These are phyloP conservation scores for Ustilago curta DNA, from an alignment of 1,284 basidiomycete species.

Conservation along the genomic window DNA sequence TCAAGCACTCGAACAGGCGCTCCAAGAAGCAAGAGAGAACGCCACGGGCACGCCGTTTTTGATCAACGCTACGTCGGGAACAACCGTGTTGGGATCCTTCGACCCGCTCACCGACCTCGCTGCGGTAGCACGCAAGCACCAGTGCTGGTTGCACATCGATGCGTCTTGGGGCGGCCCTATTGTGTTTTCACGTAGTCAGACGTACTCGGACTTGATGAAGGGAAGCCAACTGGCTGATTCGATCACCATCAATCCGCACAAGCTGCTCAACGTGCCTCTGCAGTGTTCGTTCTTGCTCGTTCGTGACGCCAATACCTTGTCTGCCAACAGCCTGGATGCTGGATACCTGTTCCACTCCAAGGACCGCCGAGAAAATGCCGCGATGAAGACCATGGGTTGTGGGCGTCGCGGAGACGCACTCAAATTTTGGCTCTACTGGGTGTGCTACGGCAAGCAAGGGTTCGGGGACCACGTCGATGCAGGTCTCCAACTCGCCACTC, in stretches of 20 bases:
- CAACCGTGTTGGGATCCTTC: constrained; percentile 70
- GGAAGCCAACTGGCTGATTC: constrained; percentile 67
- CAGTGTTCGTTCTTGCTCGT: constrained; percentile 71
- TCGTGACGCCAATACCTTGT: constrained; percentile 62
- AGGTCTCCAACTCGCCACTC: constrained; percentile 48
- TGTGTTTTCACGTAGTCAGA: constrained; percentile 62
- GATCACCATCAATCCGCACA: constrained; percentile 71
- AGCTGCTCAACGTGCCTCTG: constrained; percentile 70
- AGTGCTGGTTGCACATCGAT: constrained; percentile 70
- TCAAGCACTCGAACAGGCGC: constrained; percentile 39
- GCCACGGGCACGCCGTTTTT: constrained; percentile 68
- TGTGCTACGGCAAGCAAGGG: constrained; percentile 67
- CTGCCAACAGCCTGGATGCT: constrained; percentile 69
- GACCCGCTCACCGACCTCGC: constrained; percentile 68
- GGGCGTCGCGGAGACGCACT: constrained; percentile 70
- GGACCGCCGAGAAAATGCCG: constrained; percentile 45
- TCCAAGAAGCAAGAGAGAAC: constrained; percentile 26
- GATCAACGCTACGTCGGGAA: constrained; percentile 71
- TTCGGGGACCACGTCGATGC: constrained; percentile 64
- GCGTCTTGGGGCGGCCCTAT: constrained; percentile 70
- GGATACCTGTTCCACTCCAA: constrained; percentile 70
- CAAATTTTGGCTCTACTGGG: constrained; percentile 71
- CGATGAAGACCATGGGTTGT: constrained; percentile 68
- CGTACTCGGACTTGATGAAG: constrained; percentile 49
- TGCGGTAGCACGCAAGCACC: constrained; percentile 56